Conservation (phyloP, 1,139 yeast genomes). For the Yamadazyma atlantica region DNA sequence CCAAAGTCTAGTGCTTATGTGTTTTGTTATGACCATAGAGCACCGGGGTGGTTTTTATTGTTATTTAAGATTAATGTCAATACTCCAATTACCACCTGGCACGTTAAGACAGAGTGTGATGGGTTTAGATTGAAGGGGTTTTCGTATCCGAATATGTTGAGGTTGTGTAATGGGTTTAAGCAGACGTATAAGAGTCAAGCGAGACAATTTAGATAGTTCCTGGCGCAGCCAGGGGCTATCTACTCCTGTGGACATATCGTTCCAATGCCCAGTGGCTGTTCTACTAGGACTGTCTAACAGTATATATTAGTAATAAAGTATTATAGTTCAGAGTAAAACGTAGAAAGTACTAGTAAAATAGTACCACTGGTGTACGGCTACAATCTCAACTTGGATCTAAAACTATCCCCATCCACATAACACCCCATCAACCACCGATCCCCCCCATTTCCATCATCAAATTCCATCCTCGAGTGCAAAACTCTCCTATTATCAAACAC, state of each 20-base stretch:
- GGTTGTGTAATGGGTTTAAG: constrained; percentile 93
- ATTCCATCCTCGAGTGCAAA: constrained; percentile 63
- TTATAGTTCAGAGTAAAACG: no score
- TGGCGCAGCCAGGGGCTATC: no score
- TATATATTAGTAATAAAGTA: no score
- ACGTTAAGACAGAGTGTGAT: constrained; percentile 82
- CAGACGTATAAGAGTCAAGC: constrained; percentile 46
- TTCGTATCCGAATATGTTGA: constrained; percentile 81
- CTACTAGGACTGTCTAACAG: no score
- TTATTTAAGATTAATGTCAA: constrained; percentile 76
- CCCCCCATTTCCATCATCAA: constrained; percentile 63
- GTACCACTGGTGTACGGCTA: no score
- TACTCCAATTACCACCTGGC: constrained; percentile 81
- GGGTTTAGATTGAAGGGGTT: constrained; percentile 81
- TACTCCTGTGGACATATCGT: no score
- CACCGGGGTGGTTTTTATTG: constrained; percentile 88
- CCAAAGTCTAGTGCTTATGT: constrained; percentile 89
- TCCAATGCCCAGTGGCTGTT: no score
- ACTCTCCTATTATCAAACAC: constrained; percentile 73
- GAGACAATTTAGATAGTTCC: no score
- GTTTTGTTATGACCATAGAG: constrained; percentile 85
- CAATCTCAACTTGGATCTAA: constrained; percentile 59
- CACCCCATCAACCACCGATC: constrained; percentile 78
- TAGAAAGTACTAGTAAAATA: no score
- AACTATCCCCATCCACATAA: constrained; percentile 73